phyloP scores from a whole-genome alignment of 169 alveolate genomes.

The Plasmodium coatneyi region DNA sequence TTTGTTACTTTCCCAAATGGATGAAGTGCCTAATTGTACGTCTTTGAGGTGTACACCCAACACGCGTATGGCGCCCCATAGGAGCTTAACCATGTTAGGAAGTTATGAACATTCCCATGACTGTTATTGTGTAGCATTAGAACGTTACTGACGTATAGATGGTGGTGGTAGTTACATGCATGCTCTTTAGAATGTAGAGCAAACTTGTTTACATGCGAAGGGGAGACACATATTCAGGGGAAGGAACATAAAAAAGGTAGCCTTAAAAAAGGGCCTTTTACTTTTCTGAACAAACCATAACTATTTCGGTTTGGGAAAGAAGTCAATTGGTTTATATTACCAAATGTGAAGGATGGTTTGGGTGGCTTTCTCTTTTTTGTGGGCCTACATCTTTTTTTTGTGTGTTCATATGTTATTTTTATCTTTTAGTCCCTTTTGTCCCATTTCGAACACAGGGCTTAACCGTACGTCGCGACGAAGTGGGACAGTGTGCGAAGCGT shows the following conservation, averaged over 20 bases:
- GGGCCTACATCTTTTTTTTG: not conserved
- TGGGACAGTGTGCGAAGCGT: not conserved
- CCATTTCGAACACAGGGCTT: not conserved
- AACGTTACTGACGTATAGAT: not conserved
- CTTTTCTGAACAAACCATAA: not conserved
- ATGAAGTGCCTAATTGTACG: not conserved
- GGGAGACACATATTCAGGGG: not conserved
- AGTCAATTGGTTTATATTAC: not conserved
- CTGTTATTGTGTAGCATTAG: not conserved
- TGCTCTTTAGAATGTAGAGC: not conserved
- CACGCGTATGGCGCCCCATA: not conserved
- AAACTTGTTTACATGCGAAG: not conserved
- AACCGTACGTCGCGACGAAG: not conserved
- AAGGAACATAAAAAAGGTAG: not conserved
- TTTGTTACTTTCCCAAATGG: not conserved
- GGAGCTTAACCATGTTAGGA: not conserved
- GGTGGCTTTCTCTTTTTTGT: not conserved
- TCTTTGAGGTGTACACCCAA: not conserved
- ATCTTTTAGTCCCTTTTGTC: not conserved
- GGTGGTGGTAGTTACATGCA: not conserved
- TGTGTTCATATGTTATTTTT: not conserved
- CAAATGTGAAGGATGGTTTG: not conserved
- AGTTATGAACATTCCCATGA: not conserved
- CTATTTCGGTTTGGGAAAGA: not conserved
- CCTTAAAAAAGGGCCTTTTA: not conserved